phyloP scores from a whole-genome alignment of 176 grass and related monocot genomes.

The Chrysopogon serrulatus region DNA sequence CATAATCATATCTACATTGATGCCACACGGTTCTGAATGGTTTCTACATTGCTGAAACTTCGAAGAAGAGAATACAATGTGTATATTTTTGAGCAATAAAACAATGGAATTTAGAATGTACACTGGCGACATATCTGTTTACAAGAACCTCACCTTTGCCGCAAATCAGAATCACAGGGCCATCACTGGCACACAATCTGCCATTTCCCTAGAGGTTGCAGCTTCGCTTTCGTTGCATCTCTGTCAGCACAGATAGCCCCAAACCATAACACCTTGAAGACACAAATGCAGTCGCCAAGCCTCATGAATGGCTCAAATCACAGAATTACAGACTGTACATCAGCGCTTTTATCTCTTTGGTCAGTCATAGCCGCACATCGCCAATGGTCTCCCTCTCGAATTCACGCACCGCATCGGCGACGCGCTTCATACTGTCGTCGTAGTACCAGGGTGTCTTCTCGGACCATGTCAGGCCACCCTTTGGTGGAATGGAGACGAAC shows the following conservation, averaged over 20 bases:
- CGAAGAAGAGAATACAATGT: conserved; percentile 4
- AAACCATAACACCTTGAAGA: background rate
- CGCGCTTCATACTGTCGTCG: conserved; percentile 64
- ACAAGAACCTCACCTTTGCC: conserved; percentile 31
- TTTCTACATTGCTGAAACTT: background rate
- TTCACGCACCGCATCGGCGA: background rate
- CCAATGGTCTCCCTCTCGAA: conserved; percentile 43
- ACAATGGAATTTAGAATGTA: conserved; percentile 56
- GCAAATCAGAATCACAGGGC: background rate
- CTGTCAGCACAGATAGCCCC: conserved; percentile 22
- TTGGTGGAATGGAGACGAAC: conserved; percentile 50
- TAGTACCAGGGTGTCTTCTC: conserved; percentile 86
- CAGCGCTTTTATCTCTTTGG: background rate
- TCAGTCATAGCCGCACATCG: background rate
- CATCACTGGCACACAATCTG: background rate
- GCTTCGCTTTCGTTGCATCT: conserved; percentile 20
- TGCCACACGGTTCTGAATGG: background rate
- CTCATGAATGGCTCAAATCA: conserved; percentile 9
- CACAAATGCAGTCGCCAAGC: background rate
- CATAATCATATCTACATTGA: background rate
- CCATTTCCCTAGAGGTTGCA: background rate
- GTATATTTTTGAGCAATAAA: background rate
- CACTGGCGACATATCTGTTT: conserved; percentile 1
- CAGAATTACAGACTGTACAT: conserved; percentile 7
- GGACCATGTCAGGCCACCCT: conserved; percentile 59